phyloP scores from a whole-genome alignment of 805 yeast species.

The Suhomyces sp. region DNA sequence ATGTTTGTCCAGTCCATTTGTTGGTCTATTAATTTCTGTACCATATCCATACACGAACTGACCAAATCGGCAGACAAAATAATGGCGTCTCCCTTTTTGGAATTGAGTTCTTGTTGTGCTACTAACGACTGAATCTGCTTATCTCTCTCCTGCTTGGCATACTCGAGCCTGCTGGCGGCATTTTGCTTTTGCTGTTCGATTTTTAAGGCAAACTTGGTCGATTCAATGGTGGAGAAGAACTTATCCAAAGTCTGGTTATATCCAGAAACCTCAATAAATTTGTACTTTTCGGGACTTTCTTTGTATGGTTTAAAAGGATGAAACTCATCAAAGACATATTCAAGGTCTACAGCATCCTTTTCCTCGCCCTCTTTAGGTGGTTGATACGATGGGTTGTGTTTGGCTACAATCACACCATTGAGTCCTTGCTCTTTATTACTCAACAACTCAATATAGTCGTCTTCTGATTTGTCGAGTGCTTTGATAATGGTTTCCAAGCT shows the following conservation, averaged over 20 bases:
- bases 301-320: conserved; percentile 63
- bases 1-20: conserved; percentile 95
- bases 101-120: conserved; percentile 60
- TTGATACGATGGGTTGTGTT: conserved; percentile 51
- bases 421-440: conserved; percentile 27
- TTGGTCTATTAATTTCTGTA: conserved; percentile 65
- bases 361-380: conserved; percentile 29
- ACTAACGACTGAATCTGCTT: conserved; percentile 65
- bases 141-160: conserved; percentile 70
- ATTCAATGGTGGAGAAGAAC: conserved; percentile 82
- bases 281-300: conserved; percentile 29
- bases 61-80: conserved; percentile 67
- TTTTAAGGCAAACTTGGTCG: conserved; percentile 69
- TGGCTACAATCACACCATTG: conserved; percentile 63
- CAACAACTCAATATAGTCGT: conserved; percentile 37
- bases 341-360: conserved; percentile 35
- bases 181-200: conserved; percentile 74
- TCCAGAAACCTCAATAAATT: conserved; percentile 50
- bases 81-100: conserved; percentile 68
- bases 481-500: conserved; percentile 31
- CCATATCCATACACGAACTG: conserved; percentile 66
- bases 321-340: conserved; percentile 58
- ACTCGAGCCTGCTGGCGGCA: conserved; percentile 70
- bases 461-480: conserved; percentile 48
- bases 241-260: conserved; percentile 80